A percentile compares a stretch with the other conserved stretches of the same genome.
Evolutionary conservation across 371 early-diverging fungal genomes (phyloP).

Genomic region (Haplosporangium sp.): DNA sequence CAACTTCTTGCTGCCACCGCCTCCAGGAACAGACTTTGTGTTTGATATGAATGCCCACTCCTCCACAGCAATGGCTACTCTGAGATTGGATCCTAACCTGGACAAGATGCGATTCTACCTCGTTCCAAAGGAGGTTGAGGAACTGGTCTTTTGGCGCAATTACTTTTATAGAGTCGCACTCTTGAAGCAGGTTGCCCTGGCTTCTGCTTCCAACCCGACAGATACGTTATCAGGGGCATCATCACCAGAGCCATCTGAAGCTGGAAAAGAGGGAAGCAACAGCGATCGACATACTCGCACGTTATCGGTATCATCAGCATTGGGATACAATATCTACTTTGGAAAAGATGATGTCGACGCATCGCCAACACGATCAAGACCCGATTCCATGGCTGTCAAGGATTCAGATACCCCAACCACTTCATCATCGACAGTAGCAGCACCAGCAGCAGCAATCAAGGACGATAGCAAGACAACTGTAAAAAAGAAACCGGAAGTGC

Average conservation of each 20-base stretch:
- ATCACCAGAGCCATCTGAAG: constrained; percentile 2
- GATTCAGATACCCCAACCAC: neutral
- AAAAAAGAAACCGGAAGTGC: constrained; percentile 26
- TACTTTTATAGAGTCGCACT: constrained; percentile 82
- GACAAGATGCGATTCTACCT: constrained; percentile 71
- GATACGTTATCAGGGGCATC: constrained; percentile 12
- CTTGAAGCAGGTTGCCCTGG: constrained; percentile 61
- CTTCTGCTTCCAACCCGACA: constrained; percentile 20
- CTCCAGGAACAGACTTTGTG: constrained; percentile 74
- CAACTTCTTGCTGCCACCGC: constrained; percentile 73
- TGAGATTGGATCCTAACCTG: constrained; percentile 68
- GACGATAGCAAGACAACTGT: constrained; percentile 9
- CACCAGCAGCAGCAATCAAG: constrained; percentile 3
- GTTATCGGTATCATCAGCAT: constrained; percentile 17
- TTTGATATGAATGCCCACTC: constrained; percentile 72
- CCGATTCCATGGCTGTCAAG: constrained; percentile 16
- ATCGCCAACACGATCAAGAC: constrained; percentile 28
- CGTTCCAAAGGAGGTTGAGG: constrained; percentile 75
- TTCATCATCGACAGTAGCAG: neutral
- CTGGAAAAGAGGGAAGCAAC: neutral
- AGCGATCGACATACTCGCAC: constrained; percentile 2
- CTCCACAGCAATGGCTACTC: constrained; percentile 68
- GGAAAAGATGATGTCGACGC: constrained; percentile 39
- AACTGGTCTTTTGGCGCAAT: constrained; percentile 76
- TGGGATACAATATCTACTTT: constrained; percentile 55